Base-by-base conservation (phyloP, 1,284 basidiomycete species). In the Puccinia horiana region DNA sequence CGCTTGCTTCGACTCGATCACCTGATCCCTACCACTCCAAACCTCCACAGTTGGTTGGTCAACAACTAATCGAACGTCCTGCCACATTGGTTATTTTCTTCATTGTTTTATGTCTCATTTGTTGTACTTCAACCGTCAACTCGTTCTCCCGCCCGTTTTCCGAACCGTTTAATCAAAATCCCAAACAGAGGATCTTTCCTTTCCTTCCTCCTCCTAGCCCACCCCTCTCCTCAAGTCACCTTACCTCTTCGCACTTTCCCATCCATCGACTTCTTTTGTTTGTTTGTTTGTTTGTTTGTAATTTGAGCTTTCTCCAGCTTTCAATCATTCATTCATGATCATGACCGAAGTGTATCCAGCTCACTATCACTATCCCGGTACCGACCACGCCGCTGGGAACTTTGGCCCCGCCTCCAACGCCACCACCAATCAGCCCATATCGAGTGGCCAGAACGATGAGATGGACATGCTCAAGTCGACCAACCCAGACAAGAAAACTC, bases 31-130 rank as follows among this genome's bases (percentile, higher is more conserved):
- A 52, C 83, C 74, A 65, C 56, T 40, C 44, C 44, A 23, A 65
- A 72, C 58, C 54, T 49, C 42, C 56, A 58, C 72, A 80, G 74
- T 69, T 35, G 63, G 90, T 91, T 88, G 91, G 67, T 82, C 47
- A 73, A 67, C 67, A 76, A 78, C 65, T 56, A 54, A 54, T 54
- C 26, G 63, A 74, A 70, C 9, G 54, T 37, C 75, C 81, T 44
- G 77, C 82, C 54, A 58, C 82, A 52, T 58, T 81, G 35, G 44
- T 56, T 23, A 74, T 35, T 74, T 73, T 73, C 70, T 74, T 74
- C 52, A 37, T 74, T 52, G 40, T 56, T 74, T 74, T 74, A 74
- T 74, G 72, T 74, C 72, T 56, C 47, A 23, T 35, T 74, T 74
- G 72, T 74, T 74, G 72, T 74, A 74, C 72, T 74, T 29, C 44